phyloP scores from a whole-genome alignment of 2,329 filamentous ascomycete genomes.

The Leptographium lundbergii region DNA sequence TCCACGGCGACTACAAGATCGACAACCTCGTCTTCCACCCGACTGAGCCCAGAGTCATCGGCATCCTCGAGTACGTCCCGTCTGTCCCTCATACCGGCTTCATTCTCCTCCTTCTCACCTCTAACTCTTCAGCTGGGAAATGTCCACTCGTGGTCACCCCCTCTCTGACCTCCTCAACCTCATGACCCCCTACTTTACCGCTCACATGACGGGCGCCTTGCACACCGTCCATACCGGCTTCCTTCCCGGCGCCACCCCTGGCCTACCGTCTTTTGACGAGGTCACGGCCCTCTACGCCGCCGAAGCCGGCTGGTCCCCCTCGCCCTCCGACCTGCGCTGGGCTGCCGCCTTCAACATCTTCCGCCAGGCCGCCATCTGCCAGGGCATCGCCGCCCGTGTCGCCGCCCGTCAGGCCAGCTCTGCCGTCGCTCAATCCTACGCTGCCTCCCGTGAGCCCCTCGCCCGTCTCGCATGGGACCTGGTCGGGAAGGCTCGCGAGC shows the following conservation, averaged over 20 bases:
- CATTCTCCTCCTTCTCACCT: not conserved
- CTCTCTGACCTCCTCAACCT: conserved; percentile 84
- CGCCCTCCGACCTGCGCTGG: conserved; percentile 40
- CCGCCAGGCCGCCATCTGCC: conserved; percentile 50
- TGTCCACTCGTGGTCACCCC: conserved; percentile 95
- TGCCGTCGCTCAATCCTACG: conserved; percentile 64
- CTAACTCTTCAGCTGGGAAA: conserved; percentile 59
- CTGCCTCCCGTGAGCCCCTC: conserved; percentile 53
- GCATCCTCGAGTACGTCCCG: conserved; percentile 62
- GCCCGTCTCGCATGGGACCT: conserved; percentile 69
- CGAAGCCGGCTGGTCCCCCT: conserved; percentile 41
- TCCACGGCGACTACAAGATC: conserved; percentile 96
- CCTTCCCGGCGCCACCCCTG: conserved; percentile 48
- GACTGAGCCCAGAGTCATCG: conserved; percentile 77
- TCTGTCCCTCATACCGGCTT: not conserved
- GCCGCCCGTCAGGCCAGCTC: conserved; percentile 83
- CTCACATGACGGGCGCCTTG: conserved; percentile 15
- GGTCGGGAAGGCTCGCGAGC: conserved; percentile 32
- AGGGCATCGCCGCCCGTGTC: conserved; percentile 85
- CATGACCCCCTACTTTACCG: conserved; percentile 35
- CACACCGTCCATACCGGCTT: conserved; percentile 36
- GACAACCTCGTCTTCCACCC: conserved; percentile 85
- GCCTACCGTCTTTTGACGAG: conserved; percentile 27
- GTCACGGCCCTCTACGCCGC: conserved; percentile 26
- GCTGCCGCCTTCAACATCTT: conserved; percentile 51